Conservation (phyloP, 768 basidiomycete genomes). For the Serendipita indica region DNA sequence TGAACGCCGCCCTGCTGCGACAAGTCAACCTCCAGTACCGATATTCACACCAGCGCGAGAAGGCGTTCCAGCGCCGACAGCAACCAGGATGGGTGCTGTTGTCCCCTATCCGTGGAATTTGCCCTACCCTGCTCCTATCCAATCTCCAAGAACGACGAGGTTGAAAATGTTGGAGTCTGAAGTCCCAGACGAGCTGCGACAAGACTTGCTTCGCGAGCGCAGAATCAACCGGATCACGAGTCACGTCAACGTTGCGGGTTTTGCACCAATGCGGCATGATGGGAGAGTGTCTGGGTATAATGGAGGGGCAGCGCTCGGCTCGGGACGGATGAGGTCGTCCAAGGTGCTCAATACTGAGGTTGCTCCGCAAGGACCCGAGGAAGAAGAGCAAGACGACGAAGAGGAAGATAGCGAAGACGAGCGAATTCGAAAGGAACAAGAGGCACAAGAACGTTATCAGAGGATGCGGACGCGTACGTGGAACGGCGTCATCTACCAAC, state of each 20-base stretch:
- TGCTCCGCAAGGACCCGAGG: background rate
- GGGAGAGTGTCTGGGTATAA: background rate
- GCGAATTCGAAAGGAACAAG: background rate
- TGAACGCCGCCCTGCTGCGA: slow-evolving; percentile 1
- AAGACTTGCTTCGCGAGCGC: slow-evolving; percentile 62
- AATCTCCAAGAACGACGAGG: slow-evolving; percentile 75
- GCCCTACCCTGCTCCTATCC: slow-evolving; percentile 46
- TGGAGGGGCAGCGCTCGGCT: background rate
- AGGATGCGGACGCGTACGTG: slow-evolving; percentile 6
- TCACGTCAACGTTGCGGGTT: background rate
- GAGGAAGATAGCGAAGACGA: background rate
- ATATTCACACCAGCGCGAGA: background rate
- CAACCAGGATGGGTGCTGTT: background rate
- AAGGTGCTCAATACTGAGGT: background rate
- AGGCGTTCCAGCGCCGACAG: background rate
- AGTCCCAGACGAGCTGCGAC: slow-evolving; percentile 67
- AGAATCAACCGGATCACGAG: slow-evolving; percentile 17
- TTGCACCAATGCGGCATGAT: background rate
- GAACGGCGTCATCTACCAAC: slow-evolving; percentile 9
- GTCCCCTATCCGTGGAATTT: slow-evolving; percentile 50
- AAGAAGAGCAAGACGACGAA: background rate
- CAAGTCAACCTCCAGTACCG: slow-evolving; percentile 5
- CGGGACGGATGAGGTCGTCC: background rate
- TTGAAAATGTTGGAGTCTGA: slow-evolving; percentile 73
- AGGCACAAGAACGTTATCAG: background rate